Evolutionary conservation across 2,329 filamentous ascomycete species (phyloP).

Genomic region (Xylaria sp.): DNA sequence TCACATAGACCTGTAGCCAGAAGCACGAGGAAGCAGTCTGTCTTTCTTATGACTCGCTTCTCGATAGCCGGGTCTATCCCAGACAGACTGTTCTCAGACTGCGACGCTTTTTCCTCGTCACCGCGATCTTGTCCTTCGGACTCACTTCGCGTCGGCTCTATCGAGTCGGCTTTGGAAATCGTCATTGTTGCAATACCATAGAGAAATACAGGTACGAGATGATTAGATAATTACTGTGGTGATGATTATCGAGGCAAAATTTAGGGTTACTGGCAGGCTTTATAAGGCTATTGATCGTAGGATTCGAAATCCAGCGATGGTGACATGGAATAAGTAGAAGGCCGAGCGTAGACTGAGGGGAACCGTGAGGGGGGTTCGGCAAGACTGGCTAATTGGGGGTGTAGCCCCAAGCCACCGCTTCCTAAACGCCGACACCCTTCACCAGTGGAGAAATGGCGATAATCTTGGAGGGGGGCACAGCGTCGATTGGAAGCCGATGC

Average conservation of each 20-base stretch:
- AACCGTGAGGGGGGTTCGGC: too few species aligned
- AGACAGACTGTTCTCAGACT: conserved; percentile 2
- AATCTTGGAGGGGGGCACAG: too few species aligned
- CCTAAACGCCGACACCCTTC: too few species aligned
- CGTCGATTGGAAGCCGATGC: too few species aligned
- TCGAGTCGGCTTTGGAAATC: conserved; percentile 12
- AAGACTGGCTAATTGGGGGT: too few species aligned
- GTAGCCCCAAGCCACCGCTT: too few species aligned
- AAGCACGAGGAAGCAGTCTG: conserved; percentile 38
- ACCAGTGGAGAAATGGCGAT: too few species aligned
- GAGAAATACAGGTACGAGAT: not conserved
- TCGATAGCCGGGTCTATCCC: conserved; percentile 37
- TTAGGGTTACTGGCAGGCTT: not conserved
- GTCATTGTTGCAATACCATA: conserved; percentile 9
- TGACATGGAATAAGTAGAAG: too few species aligned
- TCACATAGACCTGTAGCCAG: conserved; percentile 38
- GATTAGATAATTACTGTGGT: not conserved
- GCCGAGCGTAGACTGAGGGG: too few species aligned
- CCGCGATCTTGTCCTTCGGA: conserved; percentile 2
- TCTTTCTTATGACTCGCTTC: conserved; percentile 39
- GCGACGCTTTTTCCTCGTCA: conserved; percentile 8
- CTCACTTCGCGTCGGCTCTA: conserved; percentile 12
- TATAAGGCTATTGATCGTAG: too few species aligned
- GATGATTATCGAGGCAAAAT: not conserved
- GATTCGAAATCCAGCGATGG: too few species aligned